A percentile compares a stretch with the other conserved stretches of the same genome.
Evolutionary conservation across 148 eudicot genomes (phyloP).

Genomic region (Vaccinium darrowii): DNA sequence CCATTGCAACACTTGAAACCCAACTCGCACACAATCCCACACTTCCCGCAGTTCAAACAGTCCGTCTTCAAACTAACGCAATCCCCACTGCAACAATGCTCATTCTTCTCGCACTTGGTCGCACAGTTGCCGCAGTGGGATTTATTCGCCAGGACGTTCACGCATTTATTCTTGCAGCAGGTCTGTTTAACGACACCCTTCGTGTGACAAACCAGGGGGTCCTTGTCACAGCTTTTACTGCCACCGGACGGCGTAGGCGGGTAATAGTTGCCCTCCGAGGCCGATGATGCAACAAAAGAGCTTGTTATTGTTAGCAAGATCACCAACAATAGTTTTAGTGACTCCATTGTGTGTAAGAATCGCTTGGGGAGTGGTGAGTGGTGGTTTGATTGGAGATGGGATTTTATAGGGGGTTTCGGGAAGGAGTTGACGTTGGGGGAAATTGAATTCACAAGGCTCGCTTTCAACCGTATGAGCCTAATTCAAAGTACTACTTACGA

Average conservation of each 20-base stretch:
- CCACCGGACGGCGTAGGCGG: not conserved
- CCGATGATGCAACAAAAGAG: not conserved
- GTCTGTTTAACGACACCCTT: not conserved
- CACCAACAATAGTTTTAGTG: too few relatives aligned
- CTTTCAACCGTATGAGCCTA: not conserved
- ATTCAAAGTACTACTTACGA: conserved; percentile 10
- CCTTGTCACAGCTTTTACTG: not conserved
- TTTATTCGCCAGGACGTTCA: not conserved
- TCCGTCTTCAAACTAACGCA: too few relatives aligned
- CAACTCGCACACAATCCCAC: too few relatives aligned
- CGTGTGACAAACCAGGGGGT: not conserved
- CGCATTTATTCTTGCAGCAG: not conserved
- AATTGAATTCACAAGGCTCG: conserved; percentile 8
- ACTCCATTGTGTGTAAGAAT: too few relatives aligned
- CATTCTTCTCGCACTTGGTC: not conserved
- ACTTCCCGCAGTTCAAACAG: too few relatives aligned
- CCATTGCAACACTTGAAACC: too few relatives aligned
- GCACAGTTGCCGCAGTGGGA: not conserved
- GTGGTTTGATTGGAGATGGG: too few relatives aligned
- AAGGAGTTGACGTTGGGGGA: not conserved
- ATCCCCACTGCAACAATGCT: not conserved
- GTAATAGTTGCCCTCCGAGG: not conserved
- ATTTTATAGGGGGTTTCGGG: too few relatives aligned
- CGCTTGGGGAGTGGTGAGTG: too few relatives aligned
- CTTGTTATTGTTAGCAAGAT: not conserved